A percentile compares a stretch with the other conserved stretches of the same genome.
These are phyloP conservation scores for Aspergillus sp. DNA, from an alignment of 2,329 filamentous ascomycete genomes.

Conservation along the genomic window DNA sequence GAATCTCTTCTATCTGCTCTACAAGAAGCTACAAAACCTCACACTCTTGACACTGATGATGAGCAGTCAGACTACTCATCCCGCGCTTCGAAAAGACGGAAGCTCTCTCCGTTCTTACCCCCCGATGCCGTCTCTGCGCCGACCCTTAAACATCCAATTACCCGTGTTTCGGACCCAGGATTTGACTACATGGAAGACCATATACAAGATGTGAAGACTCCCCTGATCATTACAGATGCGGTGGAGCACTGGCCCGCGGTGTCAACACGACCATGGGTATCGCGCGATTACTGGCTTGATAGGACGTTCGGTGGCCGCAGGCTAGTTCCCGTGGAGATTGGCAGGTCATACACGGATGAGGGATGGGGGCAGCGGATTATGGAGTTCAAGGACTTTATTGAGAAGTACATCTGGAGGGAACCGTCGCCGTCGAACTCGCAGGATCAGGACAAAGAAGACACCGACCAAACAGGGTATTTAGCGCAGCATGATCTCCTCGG, in stretches of 20 bases:
- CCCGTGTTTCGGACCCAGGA: slow-evolving; percentile 47
- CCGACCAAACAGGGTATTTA: slow-evolving; percentile 67
- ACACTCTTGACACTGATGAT: background rate
- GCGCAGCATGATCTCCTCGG: slow-evolving; percentile 86
- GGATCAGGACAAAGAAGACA: slow-evolving; percentile 7
- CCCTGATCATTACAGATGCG: slow-evolving; percentile 68
- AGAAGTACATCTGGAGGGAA: slow-evolving; percentile 54
- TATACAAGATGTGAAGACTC: slow-evolving; percentile 51
- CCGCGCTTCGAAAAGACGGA: slow-evolving; percentile 32
- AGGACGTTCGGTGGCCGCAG: slow-evolving; percentile 74
- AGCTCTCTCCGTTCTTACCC: slow-evolving; percentile 35
- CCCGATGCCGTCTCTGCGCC: slow-evolving; percentile 33
- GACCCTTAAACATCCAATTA: slow-evolving; percentile 37
- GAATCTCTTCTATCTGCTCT: slow-evolving; percentile 37
- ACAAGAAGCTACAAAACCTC: slow-evolving; percentile 21
- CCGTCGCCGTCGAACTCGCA: slow-evolving; percentile 2
- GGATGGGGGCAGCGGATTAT: slow-evolving; percentile 83
- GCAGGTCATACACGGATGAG: slow-evolving; percentile 81
- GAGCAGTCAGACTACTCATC: background rate
- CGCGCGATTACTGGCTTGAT: slow-evolving; percentile 70
- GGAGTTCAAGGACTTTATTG: slow-evolving; percentile 69
- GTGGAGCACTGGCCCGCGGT: slow-evolving; percentile 75
- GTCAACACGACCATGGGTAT: slow-evolving; percentile 66
- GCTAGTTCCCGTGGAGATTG: slow-evolving; percentile 82
- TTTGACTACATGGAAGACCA: slow-evolving; percentile 63